Evolutionary conservation across 371 early-diverging fungal species (phyloP), one percentile per base, ranked within the genome.

Genomic region (Parasitella parasitica): DNA sequence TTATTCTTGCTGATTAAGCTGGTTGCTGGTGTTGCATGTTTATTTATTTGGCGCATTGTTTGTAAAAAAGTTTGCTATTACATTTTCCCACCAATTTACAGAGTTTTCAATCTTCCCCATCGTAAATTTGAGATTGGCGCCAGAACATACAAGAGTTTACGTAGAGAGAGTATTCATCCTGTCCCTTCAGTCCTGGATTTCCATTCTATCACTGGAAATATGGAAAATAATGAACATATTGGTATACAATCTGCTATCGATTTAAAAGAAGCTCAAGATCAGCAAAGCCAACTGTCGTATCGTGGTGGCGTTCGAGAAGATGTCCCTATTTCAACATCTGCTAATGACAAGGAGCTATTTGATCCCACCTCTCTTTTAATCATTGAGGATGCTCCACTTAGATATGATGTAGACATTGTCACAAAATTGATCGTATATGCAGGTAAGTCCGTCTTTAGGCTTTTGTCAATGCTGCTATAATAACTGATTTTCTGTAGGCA

Each of bases 371-470:
- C 65, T 0, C 38, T 82, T 35, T 61, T 84, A 13, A 69, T 82
- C 9, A 62, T 81, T 0, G 84, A 83, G 43, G 75, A 86, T 66
- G 83, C 81, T 51, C 78, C 87, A 36, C 56, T 82, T 53, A 73
- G 86, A 20, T 86, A 86, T 50, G 88, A 89, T 73, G 84, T 89
- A 16, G 87, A 88, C 58, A 87, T 86, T 76, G 86, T 86, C 13
- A 82, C 86, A 22, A 87, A 87, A 59, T 57, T 87, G 34, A 83
- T 89, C 48, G 88, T 89, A 12, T 89, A 89, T 73, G 84, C 86
- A 30, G 90, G 79, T 72, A 70, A 66, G 12, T 30, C 32, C 41
- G 15, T 56, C 26, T 27, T 59, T 1, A n/a, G n/a, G 18, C 3
- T 7, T 3, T 7, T 43, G 11, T 3, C 11, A 4, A 43, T 9